A percentile compares a stretch with the other conserved stretches of the same genome.
Evolutionary conservation across 2,329 filamentous ascomycete species (phyloP).

Genomic region (Pyricularia sp.): DNA sequence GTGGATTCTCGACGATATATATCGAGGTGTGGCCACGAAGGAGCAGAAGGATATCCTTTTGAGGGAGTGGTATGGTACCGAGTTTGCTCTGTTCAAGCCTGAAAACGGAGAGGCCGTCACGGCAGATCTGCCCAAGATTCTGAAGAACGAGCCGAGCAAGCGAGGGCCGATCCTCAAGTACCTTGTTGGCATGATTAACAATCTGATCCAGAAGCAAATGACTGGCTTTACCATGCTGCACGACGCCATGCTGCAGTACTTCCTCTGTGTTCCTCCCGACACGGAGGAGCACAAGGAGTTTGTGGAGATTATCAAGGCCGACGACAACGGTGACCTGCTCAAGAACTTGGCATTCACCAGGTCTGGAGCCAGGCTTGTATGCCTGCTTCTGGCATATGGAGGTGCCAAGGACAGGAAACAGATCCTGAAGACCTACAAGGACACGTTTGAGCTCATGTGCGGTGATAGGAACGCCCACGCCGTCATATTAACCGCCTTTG

Average conservation of each 20-base stretch:
- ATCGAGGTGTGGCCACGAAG: slow-evolving; percentile 76
- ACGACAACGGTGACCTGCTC: slow-evolving; percentile 80
- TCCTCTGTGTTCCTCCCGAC: slow-evolving; percentile 66
- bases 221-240: slow-evolving; percentile 97
- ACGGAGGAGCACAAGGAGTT: slow-evolving; percentile 81
- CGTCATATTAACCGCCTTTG: slow-evolving; percentile 76
- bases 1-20: slow-evolving; percentile 97
- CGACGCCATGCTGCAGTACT: slow-evolving; percentile 97
- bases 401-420: slow-evolving; percentile 88
- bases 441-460: slow-evolving; percentile 78
- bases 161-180: slow-evolving; percentile 78
- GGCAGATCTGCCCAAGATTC: slow-evolving; percentile 64
- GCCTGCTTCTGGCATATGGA: slow-evolving; percentile 72
- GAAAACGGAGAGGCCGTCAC: slow-evolving; percentile 28
- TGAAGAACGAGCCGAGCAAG: slow-evolving; percentile 75
- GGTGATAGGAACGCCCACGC: slow-evolving; percentile 70
- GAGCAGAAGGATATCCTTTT: slow-evolving; percentile 79
- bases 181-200: slow-evolving; percentile 79
- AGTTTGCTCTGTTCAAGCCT: slow-evolving; percentile 65
- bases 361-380: slow-evolving; percentile 74
- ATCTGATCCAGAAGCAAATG: slow-evolving; percentile 90
- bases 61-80: slow-evolving; percentile 92
- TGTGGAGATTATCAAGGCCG: slow-evolving; percentile 80
- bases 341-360: slow-evolving; percentile 96
- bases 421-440: slow-evolving; percentile 79